Percentiles rank a stretch among this genome's conserved stretches.
phyloP scores from a whole-genome alignment of 1,139 yeast genomes.

The Candida sanyaensis region DNA sequence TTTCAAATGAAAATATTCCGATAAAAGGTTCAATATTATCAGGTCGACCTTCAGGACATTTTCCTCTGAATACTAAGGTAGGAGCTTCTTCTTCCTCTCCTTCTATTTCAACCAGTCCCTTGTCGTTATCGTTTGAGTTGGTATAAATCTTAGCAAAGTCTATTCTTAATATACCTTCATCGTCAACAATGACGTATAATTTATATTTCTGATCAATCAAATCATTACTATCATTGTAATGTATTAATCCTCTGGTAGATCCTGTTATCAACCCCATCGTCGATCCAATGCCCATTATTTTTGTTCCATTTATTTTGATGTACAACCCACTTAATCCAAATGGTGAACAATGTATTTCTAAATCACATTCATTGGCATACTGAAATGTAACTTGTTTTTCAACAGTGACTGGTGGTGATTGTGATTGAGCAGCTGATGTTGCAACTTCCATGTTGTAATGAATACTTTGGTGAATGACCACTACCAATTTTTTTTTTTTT shows the following conservation, averaged over 20 bases:
- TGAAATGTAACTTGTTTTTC: slow-evolving; percentile 36
- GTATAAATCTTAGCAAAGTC: slow-evolving; percentile 54
- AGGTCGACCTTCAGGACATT: slow-evolving; percentile 57
- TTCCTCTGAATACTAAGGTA: slow-evolving; percentile 50
- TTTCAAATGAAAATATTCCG: slow-evolving; percentile 57
- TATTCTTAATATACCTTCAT: slow-evolving; percentile 49
- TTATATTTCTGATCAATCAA: slow-evolving; percentile 51
- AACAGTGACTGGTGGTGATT: neutral
- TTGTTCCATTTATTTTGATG: slow-evolving; percentile 52
- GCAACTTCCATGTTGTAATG: slow-evolving; percentile 5
- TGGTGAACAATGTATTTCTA: slow-evolving; percentile 60
- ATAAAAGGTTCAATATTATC: slow-evolving; percentile 57
- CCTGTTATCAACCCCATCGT: slow-evolving; percentile 62
- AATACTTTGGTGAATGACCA: neutral
- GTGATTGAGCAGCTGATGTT: neutral
- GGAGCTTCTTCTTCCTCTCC: slow-evolving; percentile 37
- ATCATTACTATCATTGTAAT: slow-evolving; percentile 53
- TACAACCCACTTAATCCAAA: slow-evolving; percentile 59
- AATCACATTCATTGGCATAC: slow-evolving; percentile 53
- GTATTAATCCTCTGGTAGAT: slow-evolving; percentile 50
- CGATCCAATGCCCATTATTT: slow-evolving; percentile 57
- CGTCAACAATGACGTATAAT: slow-evolving; percentile 53
- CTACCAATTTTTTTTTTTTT: neutral
- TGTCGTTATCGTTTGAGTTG: slow-evolving; percentile 12
- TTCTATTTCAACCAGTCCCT: slow-evolving; percentile 10